A percentile compares a stretch with the other conserved stretches of the same genome.
Conservation (phyloP, 1,139 yeast genomes). For the Hansenula lynferdii region DNA sequence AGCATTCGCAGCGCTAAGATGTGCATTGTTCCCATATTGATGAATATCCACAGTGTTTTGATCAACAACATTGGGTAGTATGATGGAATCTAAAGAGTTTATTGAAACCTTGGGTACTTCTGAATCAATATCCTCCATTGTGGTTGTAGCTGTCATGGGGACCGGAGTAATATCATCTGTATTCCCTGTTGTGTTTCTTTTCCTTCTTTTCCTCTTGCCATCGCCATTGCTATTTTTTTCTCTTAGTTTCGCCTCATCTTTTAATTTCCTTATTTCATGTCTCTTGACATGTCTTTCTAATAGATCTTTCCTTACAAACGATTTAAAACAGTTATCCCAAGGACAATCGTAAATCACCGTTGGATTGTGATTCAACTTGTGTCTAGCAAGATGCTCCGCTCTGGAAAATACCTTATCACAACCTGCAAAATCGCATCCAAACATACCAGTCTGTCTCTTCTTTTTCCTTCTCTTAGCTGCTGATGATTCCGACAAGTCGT, state of each 20-base stretch:
- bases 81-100: slow-evolving; percentile 21
- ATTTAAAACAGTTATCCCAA: slow-evolving; percentile 45
- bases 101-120: slow-evolving; percentile 14
- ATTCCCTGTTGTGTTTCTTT: not conserved
- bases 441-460: slow-evolving; percentile 20
- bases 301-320: slow-evolving; percentile 58
- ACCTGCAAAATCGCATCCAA: slow-evolving; percentile 32
- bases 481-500: not conserved
- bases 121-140: slow-evolving; percentile 6
- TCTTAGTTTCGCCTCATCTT: slow-evolving; percentile 22
- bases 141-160: not conserved
- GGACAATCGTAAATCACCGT: slow-evolving; percentile 43
- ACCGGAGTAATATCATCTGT: not conserved
- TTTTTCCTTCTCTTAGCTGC: slow-evolving; percentile 14
- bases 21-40: slow-evolving; percentile 17
- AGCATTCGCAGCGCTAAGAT: slow-evolving; percentile 18
- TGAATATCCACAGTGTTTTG: slow-evolving; percentile 19
- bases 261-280: slow-evolving; percentile 31
- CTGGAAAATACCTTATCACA: slow-evolving; percentile 36
- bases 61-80: slow-evolving; percentile 22
- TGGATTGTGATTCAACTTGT: slow-evolving; percentile 35
- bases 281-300: slow-evolving; percentile 47
- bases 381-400: slow-evolving; percentile 33
- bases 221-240: slow-evolving; percentile 13
- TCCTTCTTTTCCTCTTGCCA: slow-evolving; percentile 10